These are phyloP conservation scores for Amanita fuliginea DNA, from an alignment of 768 basidiomycete species.

Conservation along the genomic window DNA sequence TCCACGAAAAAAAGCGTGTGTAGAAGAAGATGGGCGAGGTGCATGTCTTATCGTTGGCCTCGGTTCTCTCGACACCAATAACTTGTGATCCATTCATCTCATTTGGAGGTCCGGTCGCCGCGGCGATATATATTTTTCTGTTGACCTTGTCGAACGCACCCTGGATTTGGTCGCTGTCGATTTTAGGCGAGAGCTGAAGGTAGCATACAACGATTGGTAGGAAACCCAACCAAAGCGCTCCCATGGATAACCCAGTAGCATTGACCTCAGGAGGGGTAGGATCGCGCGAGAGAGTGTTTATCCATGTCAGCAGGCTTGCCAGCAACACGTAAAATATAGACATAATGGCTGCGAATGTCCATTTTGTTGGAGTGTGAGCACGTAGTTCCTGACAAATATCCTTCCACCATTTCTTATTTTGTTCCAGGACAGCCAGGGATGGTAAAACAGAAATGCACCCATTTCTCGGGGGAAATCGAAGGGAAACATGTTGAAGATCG, in stretches of 20 bases:
- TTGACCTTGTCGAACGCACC: conserved; percentile 12
- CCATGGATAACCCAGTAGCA: conserved; percentile 25
- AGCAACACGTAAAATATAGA: conserved; percentile 34
- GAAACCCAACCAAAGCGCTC: conserved; percentile 33
- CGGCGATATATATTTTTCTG: neutral
- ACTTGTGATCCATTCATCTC: neutral
- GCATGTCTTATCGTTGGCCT: conserved; percentile 8
- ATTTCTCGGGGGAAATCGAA: conserved; percentile 14
- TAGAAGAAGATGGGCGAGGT: conserved; percentile 15
- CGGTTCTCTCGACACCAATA: too few species aligned
- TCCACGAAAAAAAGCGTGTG: conserved; percentile 13
- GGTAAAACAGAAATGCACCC: conserved; percentile 15
- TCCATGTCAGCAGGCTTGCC: conserved; percentile 28
- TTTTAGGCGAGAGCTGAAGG: conserved; percentile 32
- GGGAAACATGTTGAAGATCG: conserved; percentile 33
- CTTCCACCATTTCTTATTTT: conserved; percentile 33
- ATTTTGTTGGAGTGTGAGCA: conserved; percentile 20
- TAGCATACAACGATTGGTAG: conserved; percentile 31
- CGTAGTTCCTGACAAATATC: conserved; percentile 18
- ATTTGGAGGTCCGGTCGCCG: conserved; percentile 18
- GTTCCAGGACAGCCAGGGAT: conserved; percentile 28
- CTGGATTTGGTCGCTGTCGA: conserved; percentile 19
- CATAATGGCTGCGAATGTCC: conserved; percentile 24
- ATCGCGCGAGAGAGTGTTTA: conserved; percentile 18
- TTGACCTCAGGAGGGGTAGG: conserved; percentile 12